phyloP scores from a whole-genome alignment of 495 filamentous ascomycete genomes.

The Daldinia childiae region DNA sequence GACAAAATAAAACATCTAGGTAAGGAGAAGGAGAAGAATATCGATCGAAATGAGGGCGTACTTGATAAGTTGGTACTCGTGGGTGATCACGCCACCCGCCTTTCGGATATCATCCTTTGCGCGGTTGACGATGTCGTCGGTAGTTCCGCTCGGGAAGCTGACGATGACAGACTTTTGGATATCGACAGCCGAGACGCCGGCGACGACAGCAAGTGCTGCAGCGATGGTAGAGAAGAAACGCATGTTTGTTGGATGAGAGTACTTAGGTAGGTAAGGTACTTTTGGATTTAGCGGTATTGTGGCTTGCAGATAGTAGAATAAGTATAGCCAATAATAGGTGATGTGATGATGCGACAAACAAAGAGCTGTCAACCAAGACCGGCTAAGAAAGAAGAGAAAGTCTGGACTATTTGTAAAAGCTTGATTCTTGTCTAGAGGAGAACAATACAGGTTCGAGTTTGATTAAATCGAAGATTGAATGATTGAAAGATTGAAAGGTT shows the following conservation, averaged over 20 bases:
- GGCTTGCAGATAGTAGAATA: background rate
- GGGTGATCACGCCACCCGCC: constrained; percentile 68
- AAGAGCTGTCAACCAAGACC: background rate
- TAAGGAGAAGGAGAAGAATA: background rate
- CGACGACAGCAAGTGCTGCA: constrained; percentile 62
- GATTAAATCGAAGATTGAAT: background rate
- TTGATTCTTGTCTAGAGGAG: background rate
- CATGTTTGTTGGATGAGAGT: constrained; percentile 56
- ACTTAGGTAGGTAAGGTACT: background rate
- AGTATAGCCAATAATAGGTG: background rate
- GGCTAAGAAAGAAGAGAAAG: background rate
- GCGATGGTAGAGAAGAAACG: constrained; percentile 64
- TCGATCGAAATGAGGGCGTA: constrained; percentile 43
- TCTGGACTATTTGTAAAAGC: background rate
- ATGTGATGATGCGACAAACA: background rate
- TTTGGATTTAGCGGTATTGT: background rate
- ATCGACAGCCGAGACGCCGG: constrained; percentile 63
- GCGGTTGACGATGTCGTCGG: constrained; percentile 70
- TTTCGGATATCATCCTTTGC: constrained; percentile 75
- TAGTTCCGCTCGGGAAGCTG: constrained; percentile 77
- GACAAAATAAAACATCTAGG: background rate
- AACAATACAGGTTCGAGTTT: background rate
- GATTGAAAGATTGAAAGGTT: no score
- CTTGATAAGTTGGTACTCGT: constrained; percentile 68
- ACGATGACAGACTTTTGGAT: constrained; percentile 78